Evolutionary conservation across 495 filamentous ascomycete species (phyloP), one percentile per base, ranked within the genome.

Genomic region (Neurospora discreta): DNA sequence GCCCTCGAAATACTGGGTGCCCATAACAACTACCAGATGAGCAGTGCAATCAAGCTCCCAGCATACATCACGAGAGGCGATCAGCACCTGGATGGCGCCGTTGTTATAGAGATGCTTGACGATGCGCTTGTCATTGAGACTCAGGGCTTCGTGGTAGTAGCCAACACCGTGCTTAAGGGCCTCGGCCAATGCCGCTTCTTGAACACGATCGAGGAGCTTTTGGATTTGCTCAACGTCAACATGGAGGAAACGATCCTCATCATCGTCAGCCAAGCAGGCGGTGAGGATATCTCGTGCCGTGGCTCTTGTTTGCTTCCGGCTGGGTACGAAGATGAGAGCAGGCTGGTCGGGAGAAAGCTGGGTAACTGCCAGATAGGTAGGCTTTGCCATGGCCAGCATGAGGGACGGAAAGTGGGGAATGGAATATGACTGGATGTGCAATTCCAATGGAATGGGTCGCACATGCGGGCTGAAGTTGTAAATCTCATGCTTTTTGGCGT

Each of bases 331-430:
- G 26, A 97, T 83, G 68, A 99, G 84, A 16, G 93, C 90, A 7
- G 95, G 94, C 80, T 97, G 96, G 73, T 97, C 90, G 0, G 92
- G 82, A 9, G 96, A 96, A 72, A 94, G 84, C 78, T 94, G 91
- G 20, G 93, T 86, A 71, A 98, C 90, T 1, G 94, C 90, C 70
- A 92, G 85, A 73, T 98, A 98, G 16, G 91, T 89, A 40, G 95
- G 95, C 78, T 96, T 94, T 13, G 94, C 92, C 95, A 99, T 99
- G 11, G 96, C 94, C 70, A 98, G 87, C 96, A 99, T 98, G 43
- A 98, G 84, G 0, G 94, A 98, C 20, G 95, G 96, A 84, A 97
- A 98, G 80, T 99, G 95, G 38, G 95, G 95, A 68, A 98, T 95
- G 39, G 90, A 91, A 82, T 93, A 99, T 3, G 93, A 96, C 79